These are phyloP conservation scores for Rhodosporidiobolus sp. DNA, from an alignment of 768 basidiomycete genomes.

Conservation along the genomic window DNA sequence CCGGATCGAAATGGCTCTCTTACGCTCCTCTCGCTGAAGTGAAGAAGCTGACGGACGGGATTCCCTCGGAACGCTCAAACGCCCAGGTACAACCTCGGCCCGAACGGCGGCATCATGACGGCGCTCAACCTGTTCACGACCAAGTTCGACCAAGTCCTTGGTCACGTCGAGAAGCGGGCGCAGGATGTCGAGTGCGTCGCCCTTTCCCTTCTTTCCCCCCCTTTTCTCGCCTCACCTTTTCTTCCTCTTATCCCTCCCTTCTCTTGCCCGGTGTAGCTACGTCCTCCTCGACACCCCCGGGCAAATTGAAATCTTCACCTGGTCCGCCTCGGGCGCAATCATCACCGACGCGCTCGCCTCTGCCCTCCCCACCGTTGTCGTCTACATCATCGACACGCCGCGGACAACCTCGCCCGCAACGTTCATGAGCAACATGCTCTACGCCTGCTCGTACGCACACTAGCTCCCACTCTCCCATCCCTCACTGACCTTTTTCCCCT, in stretches of 20 bases:
- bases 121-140: slow-evolving; percentile 97
- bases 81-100: slow-evolving; percentile 88
- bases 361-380: slow-evolving; percentile 86
- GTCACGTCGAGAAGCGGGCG: slow-evolving; percentile 83
- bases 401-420: slow-evolving; percentile 90
- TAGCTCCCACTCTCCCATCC: not conserved
- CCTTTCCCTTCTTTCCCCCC: slow-evolving; percentile 13
- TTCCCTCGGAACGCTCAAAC: not conserved
- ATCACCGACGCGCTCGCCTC: slow-evolving; percentile 96
- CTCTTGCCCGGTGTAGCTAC: slow-evolving; percentile 58
- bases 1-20: not conserved
- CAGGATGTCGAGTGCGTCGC: slow-evolving; percentile 75
- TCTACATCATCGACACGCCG: slow-evolving; percentile 96
- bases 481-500: not conserved
- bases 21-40: not conserved
- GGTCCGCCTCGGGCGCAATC: slow-evolving; percentile 98
- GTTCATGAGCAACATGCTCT: slow-evolving; percentile 99
- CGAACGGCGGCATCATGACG: slow-evolving; percentile 96
- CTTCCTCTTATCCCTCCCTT: not conserved
- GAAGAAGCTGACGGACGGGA: not conserved
- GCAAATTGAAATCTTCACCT: slow-evolving; percentile 99
- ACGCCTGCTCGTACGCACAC: slow-evolving; percentile 83
- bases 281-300: slow-evolving; percentile 95
- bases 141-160: slow-evolving; percentile 95
- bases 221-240: not conserved